Base-by-base conservation (phyloP, 192 early-diverging fungal genomes). In the Chytriomyces hyalinus region DNA sequence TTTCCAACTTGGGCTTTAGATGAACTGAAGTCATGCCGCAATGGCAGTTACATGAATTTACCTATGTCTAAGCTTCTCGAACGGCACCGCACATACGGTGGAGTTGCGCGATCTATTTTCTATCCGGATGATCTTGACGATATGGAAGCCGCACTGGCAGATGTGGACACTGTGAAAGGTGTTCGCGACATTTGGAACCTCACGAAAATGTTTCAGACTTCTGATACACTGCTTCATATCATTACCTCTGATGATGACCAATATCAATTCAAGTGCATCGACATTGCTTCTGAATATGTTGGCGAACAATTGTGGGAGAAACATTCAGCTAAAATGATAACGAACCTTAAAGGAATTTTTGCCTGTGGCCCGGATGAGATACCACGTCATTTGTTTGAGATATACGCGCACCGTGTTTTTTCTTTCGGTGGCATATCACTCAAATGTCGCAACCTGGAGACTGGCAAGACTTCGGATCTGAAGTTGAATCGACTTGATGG, bases 271-370 rank as follows among this genome's bases (percentile, higher is more conserved):
- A 62, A 50, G 43, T 44, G 20, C 17, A 15, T 78, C 4, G 76
- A 79, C 69, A 59, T 78, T 65, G 76, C 76, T 49, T 78, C 76
- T 1, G 76, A 78, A 17, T 78, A 78, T 78, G 75, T 78, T 70
- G 48, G 76, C 9, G 76, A 76, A 78, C 75, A 76, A 47, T 65
- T 78, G 24, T 78, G 75, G 75, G n/a, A 59, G 44, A 65, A 43
- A 49, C 71, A 65, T 78, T n/a, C 76, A 44, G 76, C 76, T 78
- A 75, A 78, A 65, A 78, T 49, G 73, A 65, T 78, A 9, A 77
- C 73, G 46, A 78, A 78, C 43, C 73, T 76, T 26, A 3, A 77
- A 77, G 75, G 77, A 77, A 76, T 76, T 73, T 76, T 76, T 28
- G 64, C 5, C 49, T 1, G 73, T 73, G 8, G 45, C 26, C 75